These are phyloP conservation scores for Globisporangium solare DNA, from an alignment of 352 stramenopile genomes.

Conservation along the genomic window DNA sequence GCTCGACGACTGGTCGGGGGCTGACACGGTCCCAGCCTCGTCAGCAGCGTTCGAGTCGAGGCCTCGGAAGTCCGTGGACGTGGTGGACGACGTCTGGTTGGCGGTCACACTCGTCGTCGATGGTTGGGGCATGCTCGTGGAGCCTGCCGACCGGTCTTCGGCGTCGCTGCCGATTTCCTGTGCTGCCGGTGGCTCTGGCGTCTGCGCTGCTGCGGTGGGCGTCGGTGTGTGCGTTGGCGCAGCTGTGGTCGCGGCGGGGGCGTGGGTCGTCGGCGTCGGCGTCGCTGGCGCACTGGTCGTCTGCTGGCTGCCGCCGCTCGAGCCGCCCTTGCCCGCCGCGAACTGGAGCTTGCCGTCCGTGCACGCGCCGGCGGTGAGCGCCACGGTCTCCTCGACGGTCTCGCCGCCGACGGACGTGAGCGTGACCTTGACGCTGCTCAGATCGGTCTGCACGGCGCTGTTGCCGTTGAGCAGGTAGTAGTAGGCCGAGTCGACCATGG, in stretches of 20 bases:
- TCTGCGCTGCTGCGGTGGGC: not conserved
- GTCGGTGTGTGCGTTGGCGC: constrained; percentile 13
- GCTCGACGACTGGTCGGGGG: too few relatives aligned
- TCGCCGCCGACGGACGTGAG: constrained; percentile 40
- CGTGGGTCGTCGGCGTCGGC: constrained; percentile 5
- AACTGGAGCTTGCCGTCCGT: constrained; percentile 37
- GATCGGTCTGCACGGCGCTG: constrained; percentile 32
- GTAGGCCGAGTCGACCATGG: constrained; percentile 61
- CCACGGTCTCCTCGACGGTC: constrained; percentile 40
- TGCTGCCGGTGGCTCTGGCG: not conserved
- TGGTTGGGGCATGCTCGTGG: too few relatives aligned
- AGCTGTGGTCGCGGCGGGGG: constrained; percentile 12
- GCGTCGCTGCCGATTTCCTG: constrained; percentile 4
- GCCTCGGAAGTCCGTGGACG: too few relatives aligned
- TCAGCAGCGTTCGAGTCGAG: too few relatives aligned
- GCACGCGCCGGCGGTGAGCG: constrained; percentile 37
- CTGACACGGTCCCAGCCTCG: too few relatives aligned
- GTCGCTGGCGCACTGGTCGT: constrained; percentile 16
- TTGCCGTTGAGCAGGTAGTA: constrained; percentile 47
- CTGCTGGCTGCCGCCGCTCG: constrained; percentile 12
- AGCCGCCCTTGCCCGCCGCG: constrained; percentile 1
- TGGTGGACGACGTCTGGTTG: not conserved
- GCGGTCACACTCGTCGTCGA: too few relatives aligned
- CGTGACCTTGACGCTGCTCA: constrained; percentile 48
- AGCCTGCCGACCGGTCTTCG: not conserved